These are phyloP conservation scores for Melocanna baccifera DNA, from an alignment of 176 grass and related monocot species.

Conservation along the genomic window DNA sequence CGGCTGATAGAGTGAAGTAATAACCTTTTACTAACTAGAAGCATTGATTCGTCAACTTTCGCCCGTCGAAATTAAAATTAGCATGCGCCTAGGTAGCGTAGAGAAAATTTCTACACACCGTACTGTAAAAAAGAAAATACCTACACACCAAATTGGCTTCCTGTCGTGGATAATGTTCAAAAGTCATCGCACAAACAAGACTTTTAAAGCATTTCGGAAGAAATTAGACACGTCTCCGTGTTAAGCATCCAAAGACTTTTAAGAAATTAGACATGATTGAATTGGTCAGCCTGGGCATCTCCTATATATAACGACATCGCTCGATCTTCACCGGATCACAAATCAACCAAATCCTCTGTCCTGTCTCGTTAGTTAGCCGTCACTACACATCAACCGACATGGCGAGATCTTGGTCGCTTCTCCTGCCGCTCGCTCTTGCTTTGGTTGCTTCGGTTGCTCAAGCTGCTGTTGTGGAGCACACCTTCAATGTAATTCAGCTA, in stretches of 20 bases:
- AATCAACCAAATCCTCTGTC: not conserved
- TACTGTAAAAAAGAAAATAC: not conserved
- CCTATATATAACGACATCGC: not conserved
- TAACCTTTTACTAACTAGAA: not conserved
- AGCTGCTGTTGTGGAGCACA: conserved; percentile 20
- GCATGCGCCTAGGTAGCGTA: not conserved
- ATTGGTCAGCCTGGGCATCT: not conserved
- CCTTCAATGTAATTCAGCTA: conserved; percentile 20
- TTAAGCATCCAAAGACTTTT: not conserved
- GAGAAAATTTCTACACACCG: not conserved
- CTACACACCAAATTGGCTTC: not conserved
- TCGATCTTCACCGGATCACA: not conserved
- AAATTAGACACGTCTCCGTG: not conserved
- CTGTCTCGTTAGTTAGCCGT: not conserved
- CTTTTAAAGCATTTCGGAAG: not conserved
- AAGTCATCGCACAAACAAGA: not conserved
- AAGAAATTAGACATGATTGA: not conserved
- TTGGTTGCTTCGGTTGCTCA: not conserved
- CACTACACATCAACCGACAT: not conserved
- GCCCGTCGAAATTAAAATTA: not conserved
- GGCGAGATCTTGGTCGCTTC: not conserved
- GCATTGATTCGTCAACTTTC: not conserved
- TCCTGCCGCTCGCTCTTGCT: not conserved
- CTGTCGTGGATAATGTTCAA: not conserved
- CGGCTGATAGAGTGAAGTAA: not conserved